A percentile compares a stretch with the other conserved stretches of the same genome.
Evolutionary conservation across 495 filamentous ascomycete species (phyloP).

Genomic region (Baudoinia panamericana): DNA sequence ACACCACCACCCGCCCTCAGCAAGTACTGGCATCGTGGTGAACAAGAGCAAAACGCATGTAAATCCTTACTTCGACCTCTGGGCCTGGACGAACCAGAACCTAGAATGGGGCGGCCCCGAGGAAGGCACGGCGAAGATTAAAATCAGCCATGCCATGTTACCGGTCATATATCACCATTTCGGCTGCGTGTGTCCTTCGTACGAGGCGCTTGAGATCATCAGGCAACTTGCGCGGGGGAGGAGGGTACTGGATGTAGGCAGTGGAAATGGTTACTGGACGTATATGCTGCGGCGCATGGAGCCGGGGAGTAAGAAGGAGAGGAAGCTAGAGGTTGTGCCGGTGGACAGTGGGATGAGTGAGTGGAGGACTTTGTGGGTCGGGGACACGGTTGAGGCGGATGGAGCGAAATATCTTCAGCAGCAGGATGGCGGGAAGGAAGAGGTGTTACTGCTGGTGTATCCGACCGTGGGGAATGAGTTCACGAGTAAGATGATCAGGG

Average conservation of each 20-base stretch:
- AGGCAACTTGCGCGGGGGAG: slow-evolving; percentile 31
- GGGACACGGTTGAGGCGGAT: slow-evolving; percentile 40
- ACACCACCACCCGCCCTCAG: slow-evolving; percentile 24
- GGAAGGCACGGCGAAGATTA: slow-evolving; percentile 25
- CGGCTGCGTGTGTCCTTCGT: slow-evolving; percentile 45
- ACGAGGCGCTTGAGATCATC: slow-evolving; percentile 41
- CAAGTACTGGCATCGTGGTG: slow-evolving; percentile 13
- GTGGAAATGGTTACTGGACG: slow-evolving; percentile 51
- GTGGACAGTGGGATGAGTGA: slow-evolving; percentile 42
- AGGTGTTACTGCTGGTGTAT: slow-evolving; percentile 47
- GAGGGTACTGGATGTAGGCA: slow-evolving; percentile 41
- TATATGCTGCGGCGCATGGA: slow-evolving; percentile 41
- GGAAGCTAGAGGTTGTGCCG: slow-evolving; percentile 25
- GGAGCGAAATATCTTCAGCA: slow-evolving; percentile 34
- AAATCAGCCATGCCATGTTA: slow-evolving; percentile 41
- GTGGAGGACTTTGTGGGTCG: slow-evolving; percentile 46
- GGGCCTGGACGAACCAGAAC: slow-evolving; percentile 36
- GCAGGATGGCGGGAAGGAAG: slow-evolving; percentile 29
- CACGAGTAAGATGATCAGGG: slow-evolving; percentile 37
- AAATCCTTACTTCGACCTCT: slow-evolving; percentile 49
- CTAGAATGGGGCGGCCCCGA: slow-evolving; percentile 43
- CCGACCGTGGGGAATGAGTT: slow-evolving; percentile 45
- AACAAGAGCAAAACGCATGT: slow-evolving; percentile 29
- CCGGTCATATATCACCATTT: slow-evolving; percentile 58
- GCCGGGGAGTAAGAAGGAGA: slow-evolving; percentile 15